Percentiles rank a stretch among this genome's conserved stretches.
Conservation (phyloP, 345 rosid species). For the Turnera subulata region DNA sequence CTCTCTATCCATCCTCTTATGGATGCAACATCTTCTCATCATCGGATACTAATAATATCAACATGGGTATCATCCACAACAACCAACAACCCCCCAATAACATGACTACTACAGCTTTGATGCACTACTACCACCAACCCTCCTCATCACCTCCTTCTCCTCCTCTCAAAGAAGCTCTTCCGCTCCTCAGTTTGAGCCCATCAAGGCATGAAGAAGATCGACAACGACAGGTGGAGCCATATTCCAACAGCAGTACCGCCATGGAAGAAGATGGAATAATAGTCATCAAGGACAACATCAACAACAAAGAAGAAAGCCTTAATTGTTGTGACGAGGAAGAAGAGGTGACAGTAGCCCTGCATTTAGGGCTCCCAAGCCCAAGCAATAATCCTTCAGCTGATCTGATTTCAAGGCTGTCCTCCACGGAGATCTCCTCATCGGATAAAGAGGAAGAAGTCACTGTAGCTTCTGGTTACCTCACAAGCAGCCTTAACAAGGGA, state of each 20-base stretch:
- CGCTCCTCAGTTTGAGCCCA: slow-evolving; percentile 79
- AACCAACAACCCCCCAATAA: slow-evolving; percentile 10
- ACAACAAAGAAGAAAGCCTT: slow-evolving; percentile 28
- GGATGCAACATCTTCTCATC: slow-evolving; percentile 27
- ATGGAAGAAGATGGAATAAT: too few relatives aligned
- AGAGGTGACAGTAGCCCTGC: slow-evolving; percentile 69
- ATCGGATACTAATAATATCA: too few relatives aligned
- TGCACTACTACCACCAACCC: slow-evolving; percentile 16
- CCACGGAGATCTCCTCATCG: slow-evolving; percentile 26
- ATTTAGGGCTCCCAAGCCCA: slow-evolving; percentile 69
- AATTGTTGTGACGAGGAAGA: slow-evolving; percentile 32
- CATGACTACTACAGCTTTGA: background rate
- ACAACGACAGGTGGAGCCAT: slow-evolving; percentile 15
- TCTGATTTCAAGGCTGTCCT: slow-evolving; percentile 33
- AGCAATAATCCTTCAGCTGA: slow-evolving; percentile 26
- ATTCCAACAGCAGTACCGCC: slow-evolving; percentile 19
- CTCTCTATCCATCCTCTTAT: slow-evolving; percentile 28
- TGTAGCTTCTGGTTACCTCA: slow-evolving; percentile 28
- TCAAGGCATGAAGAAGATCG: slow-evolving; percentile 41
- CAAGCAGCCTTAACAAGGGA: slow-evolving; percentile 49
- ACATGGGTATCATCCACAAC: slow-evolving; percentile 15
- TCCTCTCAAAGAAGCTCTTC: slow-evolving; percentile 81
- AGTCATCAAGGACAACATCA: slow-evolving; percentile 40
- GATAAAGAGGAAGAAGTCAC: slow-evolving; percentile 45
- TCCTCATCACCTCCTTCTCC: slow-evolving; percentile 68